Base-by-base conservation (phyloP, 495 filamentous ascomycete species). In the Penicillium verhagenii region DNA sequence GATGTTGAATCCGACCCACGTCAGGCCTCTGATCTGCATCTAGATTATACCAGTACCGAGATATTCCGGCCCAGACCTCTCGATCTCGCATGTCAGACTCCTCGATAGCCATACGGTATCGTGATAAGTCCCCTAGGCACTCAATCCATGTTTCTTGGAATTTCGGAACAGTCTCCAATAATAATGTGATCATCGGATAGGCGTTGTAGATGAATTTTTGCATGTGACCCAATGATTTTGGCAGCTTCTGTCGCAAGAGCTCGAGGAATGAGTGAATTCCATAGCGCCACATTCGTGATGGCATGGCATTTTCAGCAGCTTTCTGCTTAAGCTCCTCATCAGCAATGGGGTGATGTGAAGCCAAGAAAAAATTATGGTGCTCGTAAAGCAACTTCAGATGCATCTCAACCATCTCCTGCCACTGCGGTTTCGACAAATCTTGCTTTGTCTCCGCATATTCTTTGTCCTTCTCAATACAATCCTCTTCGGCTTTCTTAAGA, bases 61-160 rank as follows among this genome's bases (percentile, higher is more conserved):
- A 86, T 0, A 95, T 86, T 0, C 78, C 79, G 9, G 86, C 86
- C 91, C 92, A 96, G 1, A 82, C 72, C 42, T 96, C 91, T 0
- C 87, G 79, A 40, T 93, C 89, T 10, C 79, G 72, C 18, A 85
- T 70, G 49, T 91, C 84, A 29, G 82, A 77, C 46, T 91, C 86
- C 63, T 93, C 88, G 24, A 92, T 85, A 1, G 88, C 88, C 88
- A 93, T 92, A 0, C 85, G 74, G 49, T 88, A 89, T 26, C 85
- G 69, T 0, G 82, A 87, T 3, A 94, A 68, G 66, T 94, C 90
- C 0, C 91, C 91, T 0, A 96, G 75, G 60, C 90, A 96, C 58
- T 96, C 92, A 21, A 96, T 88, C 92, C 92, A 96, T 0, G 88
- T 95, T 43, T 92, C 88, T 55, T 87, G 80, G 60, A 92, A 96